These are phyloP conservation scores for Monosporascus ibericus DNA, from an alignment of 2,329 filamentous ascomycete genomes.

Conservation along the genomic window DNA sequence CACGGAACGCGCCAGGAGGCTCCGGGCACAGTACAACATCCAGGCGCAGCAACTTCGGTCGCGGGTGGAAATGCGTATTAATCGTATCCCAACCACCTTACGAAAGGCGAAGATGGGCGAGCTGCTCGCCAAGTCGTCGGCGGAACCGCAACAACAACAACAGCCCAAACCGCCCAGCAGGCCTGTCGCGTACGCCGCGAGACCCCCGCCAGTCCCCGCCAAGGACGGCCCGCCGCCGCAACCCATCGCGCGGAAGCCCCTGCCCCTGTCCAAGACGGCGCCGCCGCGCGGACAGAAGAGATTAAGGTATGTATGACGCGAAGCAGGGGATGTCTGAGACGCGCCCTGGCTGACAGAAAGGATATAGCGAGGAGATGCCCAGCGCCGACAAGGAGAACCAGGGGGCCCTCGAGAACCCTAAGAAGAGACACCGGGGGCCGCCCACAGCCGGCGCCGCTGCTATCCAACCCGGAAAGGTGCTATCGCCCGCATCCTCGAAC, in stretches of 20 bases:
- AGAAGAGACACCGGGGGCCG: conserved; percentile 55
- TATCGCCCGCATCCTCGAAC: conserved; percentile 81
- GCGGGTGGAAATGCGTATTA: conserved; percentile 87
- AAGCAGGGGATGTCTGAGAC: too few relatives aligned
- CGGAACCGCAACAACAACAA: conserved; percentile 31
- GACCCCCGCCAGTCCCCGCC: conserved; percentile 41
- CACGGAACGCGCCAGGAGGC: conserved; percentile 56
- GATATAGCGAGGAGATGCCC: conserved; percentile 53
- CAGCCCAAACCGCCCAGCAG: conserved; percentile 7
- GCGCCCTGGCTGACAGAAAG: conserved; percentile 9
- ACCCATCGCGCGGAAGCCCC: conserved; percentile 28
- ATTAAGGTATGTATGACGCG: conserved; percentile 36
- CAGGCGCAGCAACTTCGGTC: conserved; percentile 81
- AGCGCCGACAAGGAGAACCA: conserved; percentile 75
- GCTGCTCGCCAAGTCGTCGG: conserved; percentile 51
- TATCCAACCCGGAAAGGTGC: conserved; percentile 50
- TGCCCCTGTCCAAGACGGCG: conserved; percentile 19
- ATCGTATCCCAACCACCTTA: conserved; percentile 76
- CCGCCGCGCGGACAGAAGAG: conserved; percentile 37
- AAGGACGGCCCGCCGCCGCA: conserved; percentile 39
- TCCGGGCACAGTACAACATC: conserved; percentile 82
- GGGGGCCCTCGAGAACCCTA: conserved; percentile 55
- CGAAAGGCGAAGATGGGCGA: conserved; percentile 80
- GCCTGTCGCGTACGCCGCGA: conserved; percentile 19
- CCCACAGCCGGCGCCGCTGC: conserved; percentile 32